Conservation (phyloP, 164 flowering plant genomes). For the Saururus chinensis region DNA sequence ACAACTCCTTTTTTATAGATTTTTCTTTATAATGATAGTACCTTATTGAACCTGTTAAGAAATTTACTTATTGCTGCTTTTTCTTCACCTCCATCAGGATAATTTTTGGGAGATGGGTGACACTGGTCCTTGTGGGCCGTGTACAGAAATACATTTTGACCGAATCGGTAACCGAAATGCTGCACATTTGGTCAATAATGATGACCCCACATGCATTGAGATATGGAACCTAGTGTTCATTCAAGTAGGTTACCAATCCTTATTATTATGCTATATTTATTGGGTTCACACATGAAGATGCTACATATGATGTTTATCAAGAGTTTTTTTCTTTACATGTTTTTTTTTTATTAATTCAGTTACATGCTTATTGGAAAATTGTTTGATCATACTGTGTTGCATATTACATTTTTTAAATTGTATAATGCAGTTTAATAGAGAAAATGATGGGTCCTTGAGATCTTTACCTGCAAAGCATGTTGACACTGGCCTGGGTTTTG, state of each 20-base stretch:
- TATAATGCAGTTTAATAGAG: slow-evolving; percentile 74
- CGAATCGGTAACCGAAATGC: slow-evolving; percentile 86
- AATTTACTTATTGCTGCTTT: neutral
- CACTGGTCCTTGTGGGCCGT: slow-evolving; percentile 99
- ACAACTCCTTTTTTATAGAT: too few relatives aligned
- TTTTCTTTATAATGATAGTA: too few relatives aligned
- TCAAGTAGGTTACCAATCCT: slow-evolving; percentile 66
- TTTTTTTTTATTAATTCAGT: neutral
- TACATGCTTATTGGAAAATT: neutral
- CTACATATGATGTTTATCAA: too few relatives aligned
- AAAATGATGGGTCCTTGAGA: slow-evolving; percentile 83
- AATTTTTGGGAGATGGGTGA: slow-evolving; percentile 99
- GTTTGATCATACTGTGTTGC: neutral
- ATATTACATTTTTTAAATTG: neutral
- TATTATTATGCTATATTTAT: neutral
- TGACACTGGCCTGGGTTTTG: slow-evolving; percentile 99
- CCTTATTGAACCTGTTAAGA: too few relatives aligned
- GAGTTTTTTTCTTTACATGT: neutral
- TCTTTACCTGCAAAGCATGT: slow-evolving; percentile 95
- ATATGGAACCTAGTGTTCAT: slow-evolving; percentile 98
- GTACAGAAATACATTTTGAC: slow-evolving; percentile 95
- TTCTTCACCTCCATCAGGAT: slow-evolving; percentile 34
- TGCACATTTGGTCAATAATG: slow-evolving; percentile 77
- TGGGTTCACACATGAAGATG: neutral
- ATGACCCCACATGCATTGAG: slow-evolving; percentile 96